Evolutionary conservation across 192 early-diverging fungal species (phyloP).

Genomic region (Coemansia biformis): DNA sequence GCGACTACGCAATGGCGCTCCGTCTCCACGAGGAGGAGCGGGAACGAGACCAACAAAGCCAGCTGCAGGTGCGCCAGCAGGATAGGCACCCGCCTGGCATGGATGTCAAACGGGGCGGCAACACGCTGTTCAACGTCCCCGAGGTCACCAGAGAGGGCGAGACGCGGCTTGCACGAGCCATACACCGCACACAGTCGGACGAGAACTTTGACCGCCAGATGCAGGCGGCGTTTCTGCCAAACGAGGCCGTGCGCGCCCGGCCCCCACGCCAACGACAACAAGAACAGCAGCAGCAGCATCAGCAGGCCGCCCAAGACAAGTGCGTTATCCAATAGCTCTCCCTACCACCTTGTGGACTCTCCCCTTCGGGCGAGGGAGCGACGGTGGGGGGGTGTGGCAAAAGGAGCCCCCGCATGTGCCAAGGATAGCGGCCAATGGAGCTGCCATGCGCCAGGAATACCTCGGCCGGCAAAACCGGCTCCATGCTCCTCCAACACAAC

Average conservation of each 20-base stretch:
- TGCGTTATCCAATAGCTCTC: constrained; percentile 12
- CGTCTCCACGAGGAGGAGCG: constrained; percentile 44
- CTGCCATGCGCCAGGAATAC: too few species aligned
- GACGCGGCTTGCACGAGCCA: constrained; percentile 7
- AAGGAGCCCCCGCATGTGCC: too few species aligned
- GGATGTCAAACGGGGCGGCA: constrained; percentile 7
- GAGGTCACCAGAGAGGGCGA: constrained; percentile 15
- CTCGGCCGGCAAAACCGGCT: too few species aligned
- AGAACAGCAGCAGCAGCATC: constrained; percentile 1
- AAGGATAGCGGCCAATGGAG: too few species aligned
- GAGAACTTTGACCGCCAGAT: constrained; percentile 31
- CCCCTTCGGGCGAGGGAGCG: too few species aligned
- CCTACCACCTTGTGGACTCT: too few species aligned
- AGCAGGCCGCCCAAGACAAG: constrained; percentile 7
- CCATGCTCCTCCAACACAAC: too few species aligned
- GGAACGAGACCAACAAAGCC: too few species aligned
- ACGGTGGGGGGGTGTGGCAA: too few species aligned
- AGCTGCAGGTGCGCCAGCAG: constrained; percentile 33
- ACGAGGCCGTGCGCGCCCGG: constrained; percentile 1
- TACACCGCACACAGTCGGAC: constrained; percentile 11
- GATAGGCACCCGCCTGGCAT: constrained; percentile 39
- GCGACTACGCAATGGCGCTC: constrained; percentile 50
- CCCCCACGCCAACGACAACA: not conserved
- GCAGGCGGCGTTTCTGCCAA: constrained; percentile 23
- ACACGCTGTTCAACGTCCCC: constrained; percentile 35